Percentiles rank a stretch among this genome's conserved stretches.
Conservation (phyloP, 2,329 filamentous ascomycete species). For the Bertia moriformis region DNA sequence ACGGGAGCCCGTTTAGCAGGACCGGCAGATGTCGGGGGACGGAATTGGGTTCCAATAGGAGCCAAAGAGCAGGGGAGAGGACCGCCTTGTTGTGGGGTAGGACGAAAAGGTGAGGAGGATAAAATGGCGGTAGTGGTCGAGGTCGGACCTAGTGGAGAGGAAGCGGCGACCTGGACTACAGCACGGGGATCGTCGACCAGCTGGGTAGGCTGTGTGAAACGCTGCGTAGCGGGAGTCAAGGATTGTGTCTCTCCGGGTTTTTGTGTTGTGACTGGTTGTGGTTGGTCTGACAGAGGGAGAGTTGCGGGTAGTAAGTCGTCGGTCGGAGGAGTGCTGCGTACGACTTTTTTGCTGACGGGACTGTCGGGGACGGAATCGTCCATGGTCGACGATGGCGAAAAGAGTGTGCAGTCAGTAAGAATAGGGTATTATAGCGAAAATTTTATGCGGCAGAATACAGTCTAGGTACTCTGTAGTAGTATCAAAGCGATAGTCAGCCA, state of each 20-base stretch:
- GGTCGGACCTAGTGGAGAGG: conserved; percentile 8
- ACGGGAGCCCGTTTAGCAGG: background rate
- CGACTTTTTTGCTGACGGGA: background rate
- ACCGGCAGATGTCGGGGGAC: background rate
- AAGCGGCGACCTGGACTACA: conserved; percentile 8
- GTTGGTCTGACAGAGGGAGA: background rate
- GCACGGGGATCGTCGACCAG: conserved; percentile 3
- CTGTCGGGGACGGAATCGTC: background rate
- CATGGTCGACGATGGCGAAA: too few species aligned
- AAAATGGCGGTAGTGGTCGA: too few species aligned
- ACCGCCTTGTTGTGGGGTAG: conserved; percentile 9
- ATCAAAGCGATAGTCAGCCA: too few species aligned
- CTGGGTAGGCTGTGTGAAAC: conserved; percentile 4
- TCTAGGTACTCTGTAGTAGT: too few species aligned
- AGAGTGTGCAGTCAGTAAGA: too few species aligned
- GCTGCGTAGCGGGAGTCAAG: conserved; percentile 9
- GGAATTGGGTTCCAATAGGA: background rate
- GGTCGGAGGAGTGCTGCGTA: background rate
- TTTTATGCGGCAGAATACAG: too few species aligned
- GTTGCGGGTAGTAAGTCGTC: background rate
- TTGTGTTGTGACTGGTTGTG: background rate
- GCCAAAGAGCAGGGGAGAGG: background rate
- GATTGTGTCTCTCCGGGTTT: conserved; percentile 5
- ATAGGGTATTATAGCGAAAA: too few species aligned
- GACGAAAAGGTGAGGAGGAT: conserved; percentile 14